phyloP scores from a whole-genome alignment of 208 protist species.

The Novymonas esmeraldas region DNA sequence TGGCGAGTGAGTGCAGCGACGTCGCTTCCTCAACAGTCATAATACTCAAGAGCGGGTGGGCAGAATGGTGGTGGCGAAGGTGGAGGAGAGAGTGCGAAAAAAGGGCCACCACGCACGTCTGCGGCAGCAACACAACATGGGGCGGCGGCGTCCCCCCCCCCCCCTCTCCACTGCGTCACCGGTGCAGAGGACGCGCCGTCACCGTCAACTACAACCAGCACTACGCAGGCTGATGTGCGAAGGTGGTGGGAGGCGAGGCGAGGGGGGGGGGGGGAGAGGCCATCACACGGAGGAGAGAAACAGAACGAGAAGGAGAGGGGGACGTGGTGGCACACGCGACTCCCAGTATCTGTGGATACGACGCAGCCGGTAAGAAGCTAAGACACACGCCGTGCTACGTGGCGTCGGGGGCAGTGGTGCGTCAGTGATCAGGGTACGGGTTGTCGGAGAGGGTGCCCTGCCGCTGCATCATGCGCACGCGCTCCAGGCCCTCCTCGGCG shows the following conservation, averaged over 20 bases:
- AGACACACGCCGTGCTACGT: not conserved
- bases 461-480: conserved; percentile 83
- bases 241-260: too few relatives aligned
- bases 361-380: not conserved
- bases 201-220: too few relatives aligned
- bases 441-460: conserved; percentile 82
- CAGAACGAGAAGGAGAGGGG: not conserved
- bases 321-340: not conserved
- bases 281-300: not conserved
- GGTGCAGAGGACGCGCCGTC: too few relatives aligned
- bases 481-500: conserved; percentile 75
- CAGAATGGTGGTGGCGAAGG: too few relatives aligned
- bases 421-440: conserved; percentile 78
- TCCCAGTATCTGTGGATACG: not conserved
- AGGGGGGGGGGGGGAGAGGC: too few relatives aligned
- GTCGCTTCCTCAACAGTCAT: too few relatives aligned
- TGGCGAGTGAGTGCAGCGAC: not conserved
- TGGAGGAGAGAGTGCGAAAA: too few relatives aligned
- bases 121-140: too few relatives aligned
- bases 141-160: too few relatives aligned
- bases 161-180: too few relatives aligned
- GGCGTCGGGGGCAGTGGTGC: not conserved
- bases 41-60: not conserved
- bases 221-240: too few relatives aligned
- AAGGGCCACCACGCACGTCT: too few relatives aligned